Evolutionary conservation across 768 basidiomycete species (phyloP), one percentile per base, ranked within the genome.

Genomic region (Collybia sp.): DNA sequence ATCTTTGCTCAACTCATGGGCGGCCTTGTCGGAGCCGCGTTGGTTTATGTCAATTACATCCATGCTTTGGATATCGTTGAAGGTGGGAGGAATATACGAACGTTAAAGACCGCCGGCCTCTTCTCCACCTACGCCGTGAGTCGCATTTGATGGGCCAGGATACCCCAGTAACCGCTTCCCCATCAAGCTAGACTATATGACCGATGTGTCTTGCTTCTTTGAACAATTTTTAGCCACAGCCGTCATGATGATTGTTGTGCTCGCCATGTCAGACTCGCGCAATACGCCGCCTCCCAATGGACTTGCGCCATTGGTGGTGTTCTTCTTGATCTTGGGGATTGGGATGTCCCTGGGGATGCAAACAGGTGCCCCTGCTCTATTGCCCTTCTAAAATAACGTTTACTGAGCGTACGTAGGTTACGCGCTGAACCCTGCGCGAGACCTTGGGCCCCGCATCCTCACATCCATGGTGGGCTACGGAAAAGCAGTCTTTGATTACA

Each of bases 381-480:
- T 12, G 12, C 6, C 10, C 25, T 40, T n/a, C 40, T 5, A 18
- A 18, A 16, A 30, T 16, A 10, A 11, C 12, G 8, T 35, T 18
- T n/a, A 35, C n/a, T n/a, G 31, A 20, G n/a, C 8, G 12, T 30
- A 11, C 30, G 11, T 47, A 66, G 68, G 55, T 12, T 68, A 65
- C 47, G 68, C 67, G 5, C 43, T 70, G 6, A 70, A 70, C 51
- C 65, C 66, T 32, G 62, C 66, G n/a, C 61, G 67, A 44, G 58
- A 72, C 52, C 62, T 72, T 31, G 86, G 86, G 13, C 86, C 86
- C 6, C 74, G 86, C 19, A 62, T 88, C 42, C 61, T 86, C 53
- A 84, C 83, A 1, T 75, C 85, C 4, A 80, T 86, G 73, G 83
- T 76, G 6, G 86, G 85, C 2, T 88, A 85, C 53, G 84, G 84